Conservation (phyloP, 164 flowering plant genomes). For the Dillenia turbinata region DNA sequence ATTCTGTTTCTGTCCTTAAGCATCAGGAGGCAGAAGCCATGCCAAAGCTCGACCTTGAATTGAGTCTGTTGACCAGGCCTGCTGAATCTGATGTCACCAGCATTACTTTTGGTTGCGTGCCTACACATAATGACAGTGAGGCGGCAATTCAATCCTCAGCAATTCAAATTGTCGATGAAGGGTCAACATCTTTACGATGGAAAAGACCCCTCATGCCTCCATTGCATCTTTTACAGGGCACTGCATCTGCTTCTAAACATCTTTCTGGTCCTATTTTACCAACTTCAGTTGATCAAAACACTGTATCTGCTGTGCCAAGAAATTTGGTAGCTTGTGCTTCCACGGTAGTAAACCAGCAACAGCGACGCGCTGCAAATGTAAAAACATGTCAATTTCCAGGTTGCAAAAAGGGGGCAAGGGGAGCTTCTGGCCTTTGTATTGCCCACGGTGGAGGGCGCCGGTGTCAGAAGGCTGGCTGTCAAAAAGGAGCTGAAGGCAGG, state of each 20-base stretch:
- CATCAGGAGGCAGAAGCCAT: constrained; percentile 16
- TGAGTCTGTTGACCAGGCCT: constrained; percentile 70
- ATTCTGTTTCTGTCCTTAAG: constrained; percentile 20
- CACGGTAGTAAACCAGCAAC: constrained; percentile 47
- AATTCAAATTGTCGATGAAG: constrained; percentile 31
- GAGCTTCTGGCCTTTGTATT: constrained; percentile 93
- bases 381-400: constrained; percentile 79
- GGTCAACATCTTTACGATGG: constrained; percentile 36
- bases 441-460: constrained; percentile 96
- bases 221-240: constrained; percentile 14
- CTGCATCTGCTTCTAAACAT: constrained; percentile 21
- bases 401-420: constrained; percentile 94
- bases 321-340: constrained; percentile 78
- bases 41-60: constrained; percentile 58
- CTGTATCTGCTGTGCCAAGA: constrained; percentile 49
- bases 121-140: constrained; percentile 13
- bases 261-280: constrained; percentile 16
- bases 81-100: constrained; percentile 75
- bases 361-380: constrained; percentile 33
- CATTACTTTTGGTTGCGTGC: constrained; percentile 21
- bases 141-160: constrained; percentile 12
- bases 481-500: constrained; percentile 93
- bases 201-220: constrained; percentile 25
- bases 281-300: constrained; percentile 27
- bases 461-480: constrained; percentile 79